Conservation (phyloP, 2,329 filamentous ascomycete genomes). For the Xylaria polymorpha region DNA sequence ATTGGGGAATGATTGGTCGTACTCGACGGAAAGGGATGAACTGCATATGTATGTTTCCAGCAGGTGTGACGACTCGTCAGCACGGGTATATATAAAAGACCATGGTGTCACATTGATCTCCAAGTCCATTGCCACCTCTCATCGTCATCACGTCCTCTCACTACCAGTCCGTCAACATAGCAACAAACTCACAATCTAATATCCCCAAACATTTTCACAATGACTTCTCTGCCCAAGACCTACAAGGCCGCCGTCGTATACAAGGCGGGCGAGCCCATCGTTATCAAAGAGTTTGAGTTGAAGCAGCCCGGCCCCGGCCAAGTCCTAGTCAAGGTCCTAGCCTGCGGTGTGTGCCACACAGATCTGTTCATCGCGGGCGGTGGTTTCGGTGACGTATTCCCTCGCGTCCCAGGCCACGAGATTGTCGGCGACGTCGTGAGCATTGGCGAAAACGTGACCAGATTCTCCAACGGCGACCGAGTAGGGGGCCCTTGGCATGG, state of each 20-base stretch:
- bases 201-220: constrained; percentile 29
- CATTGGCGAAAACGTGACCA: constrained; percentile 66
- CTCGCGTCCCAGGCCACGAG: constrained; percentile 77
- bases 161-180: not conserved
- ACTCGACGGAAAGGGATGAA: not conserved
- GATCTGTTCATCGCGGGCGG: constrained; percentile 64
- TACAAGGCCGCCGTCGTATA: constrained; percentile 75
- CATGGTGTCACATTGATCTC: not conserved
- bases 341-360: constrained; percentile 77
- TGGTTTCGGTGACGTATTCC: constrained; percentile 66
- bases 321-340: constrained; percentile 76
- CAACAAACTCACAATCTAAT: not conserved
- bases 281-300: constrained; percentile 69
- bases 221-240: constrained; percentile 66
- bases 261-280: constrained; percentile 62
- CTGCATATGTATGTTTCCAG: constrained; percentile 6
- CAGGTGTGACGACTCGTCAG: not conserved
- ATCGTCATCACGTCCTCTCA: constrained; percentile 15
- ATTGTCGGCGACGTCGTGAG: constrained; percentile 74
- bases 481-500: constrained; percentile 78
- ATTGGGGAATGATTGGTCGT: constrained; percentile 17
- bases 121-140: not conserved
- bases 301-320: constrained; percentile 66
- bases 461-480: constrained; percentile 71
- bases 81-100: constrained; percentile 23